These are phyloP conservation scores for Epichloe sylvatica DNA, from an alignment of 2,329 filamentous ascomycete species.

Conservation along the genomic window DNA sequence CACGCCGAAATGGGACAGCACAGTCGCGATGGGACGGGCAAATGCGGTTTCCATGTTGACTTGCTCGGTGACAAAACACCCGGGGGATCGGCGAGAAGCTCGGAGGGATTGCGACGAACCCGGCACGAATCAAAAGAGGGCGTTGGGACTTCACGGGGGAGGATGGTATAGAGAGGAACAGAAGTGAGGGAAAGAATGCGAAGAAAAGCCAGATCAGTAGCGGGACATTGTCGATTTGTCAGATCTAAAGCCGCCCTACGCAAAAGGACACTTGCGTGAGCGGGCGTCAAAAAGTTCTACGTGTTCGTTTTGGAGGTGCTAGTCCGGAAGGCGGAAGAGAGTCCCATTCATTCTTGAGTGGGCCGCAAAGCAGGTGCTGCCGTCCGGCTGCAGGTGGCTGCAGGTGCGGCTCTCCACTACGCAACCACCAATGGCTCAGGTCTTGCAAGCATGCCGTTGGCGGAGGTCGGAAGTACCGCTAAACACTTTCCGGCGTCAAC, in stretches of 20 bases:
- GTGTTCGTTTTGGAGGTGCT: conserved; percentile 14
- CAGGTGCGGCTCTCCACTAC: too few species aligned
- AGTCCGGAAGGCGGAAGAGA: conserved; percentile 3
- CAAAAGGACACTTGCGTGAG: neutral
- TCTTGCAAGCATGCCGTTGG: neutral
- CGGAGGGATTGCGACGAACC: conserved; percentile 1
- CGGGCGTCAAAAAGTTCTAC: conserved; percentile 12
- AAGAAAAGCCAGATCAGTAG: conserved; percentile 4
- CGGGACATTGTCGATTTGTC: conserved; percentile 18
- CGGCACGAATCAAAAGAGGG: neutral
- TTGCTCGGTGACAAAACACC: conserved; percentile 6
- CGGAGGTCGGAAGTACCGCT: neutral
- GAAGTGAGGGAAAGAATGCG: neutral
- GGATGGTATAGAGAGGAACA: neutral
- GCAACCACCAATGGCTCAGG: too few species aligned
- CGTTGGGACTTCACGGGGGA: neutral
- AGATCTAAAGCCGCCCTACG: conserved; percentile 12
- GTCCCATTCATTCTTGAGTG: conserved; percentile 2
- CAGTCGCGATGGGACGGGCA: conserved; percentile 40
- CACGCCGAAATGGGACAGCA: conserved; percentile 45
- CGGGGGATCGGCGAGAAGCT: neutral
- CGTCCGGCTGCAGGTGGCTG: neutral
- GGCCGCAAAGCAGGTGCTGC: neutral
- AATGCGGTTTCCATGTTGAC: conserved; percentile 49
- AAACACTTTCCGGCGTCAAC: too few species aligned